Evolutionary conservation across 257 asterid genomes (phyloP).

Genomic region (Linaria vulgaris): DNA sequence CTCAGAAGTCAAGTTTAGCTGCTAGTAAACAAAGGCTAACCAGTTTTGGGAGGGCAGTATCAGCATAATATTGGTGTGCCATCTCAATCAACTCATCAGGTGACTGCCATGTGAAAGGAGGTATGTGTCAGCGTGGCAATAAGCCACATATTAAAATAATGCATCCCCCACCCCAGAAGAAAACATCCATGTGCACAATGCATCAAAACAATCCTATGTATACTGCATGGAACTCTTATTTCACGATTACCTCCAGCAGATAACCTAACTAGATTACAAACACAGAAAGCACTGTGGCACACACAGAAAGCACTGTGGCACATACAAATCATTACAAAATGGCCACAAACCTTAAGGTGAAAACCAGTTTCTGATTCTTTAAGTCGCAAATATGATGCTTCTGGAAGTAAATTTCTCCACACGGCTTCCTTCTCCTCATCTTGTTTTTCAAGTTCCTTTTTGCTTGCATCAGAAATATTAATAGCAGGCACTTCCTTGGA

Average conservation of each 20-base stretch:
- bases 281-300: slow-evolving; percentile 12
- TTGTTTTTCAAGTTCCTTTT: slow-evolving; percentile 44
- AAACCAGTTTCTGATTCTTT: slow-evolving; percentile 80
- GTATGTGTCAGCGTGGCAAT: slow-evolving; percentile 22
- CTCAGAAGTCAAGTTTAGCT: slow-evolving; percentile 23
- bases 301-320: slow-evolving; percentile 17
- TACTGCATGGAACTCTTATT: slow-evolving; percentile 14
- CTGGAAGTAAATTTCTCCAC: slow-evolving; percentile 64
- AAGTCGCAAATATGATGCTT: slow-evolving; percentile 67
- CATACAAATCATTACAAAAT: slow-evolving; percentile 22
- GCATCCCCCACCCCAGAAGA: background rate
- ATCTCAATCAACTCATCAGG: slow-evolving; percentile 73
- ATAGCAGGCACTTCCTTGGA: slow-evolving; percentile 42
- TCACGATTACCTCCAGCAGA: slow-evolving; percentile 15
- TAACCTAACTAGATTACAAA: slow-evolving; percentile 15
- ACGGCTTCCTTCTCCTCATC: slow-evolving; percentile 55
- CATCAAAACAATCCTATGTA: slow-evolving; percentile 3
- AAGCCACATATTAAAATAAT: slow-evolving; percentile 21
- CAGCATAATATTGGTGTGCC: slow-evolving; percentile 70
- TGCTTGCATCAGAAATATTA: slow-evolving; percentile 37
- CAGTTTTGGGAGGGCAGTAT: slow-evolving; percentile 76
- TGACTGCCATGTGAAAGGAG: slow-evolving; percentile 50
- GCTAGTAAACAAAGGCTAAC: slow-evolving; percentile 33
- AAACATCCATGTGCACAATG: slow-evolving; percentile 8
- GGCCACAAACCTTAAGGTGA: slow-evolving; percentile 62